Base-by-base conservation (phyloP, 2,329 filamentous ascomycete species). In the Leptographium flavum region DNA sequence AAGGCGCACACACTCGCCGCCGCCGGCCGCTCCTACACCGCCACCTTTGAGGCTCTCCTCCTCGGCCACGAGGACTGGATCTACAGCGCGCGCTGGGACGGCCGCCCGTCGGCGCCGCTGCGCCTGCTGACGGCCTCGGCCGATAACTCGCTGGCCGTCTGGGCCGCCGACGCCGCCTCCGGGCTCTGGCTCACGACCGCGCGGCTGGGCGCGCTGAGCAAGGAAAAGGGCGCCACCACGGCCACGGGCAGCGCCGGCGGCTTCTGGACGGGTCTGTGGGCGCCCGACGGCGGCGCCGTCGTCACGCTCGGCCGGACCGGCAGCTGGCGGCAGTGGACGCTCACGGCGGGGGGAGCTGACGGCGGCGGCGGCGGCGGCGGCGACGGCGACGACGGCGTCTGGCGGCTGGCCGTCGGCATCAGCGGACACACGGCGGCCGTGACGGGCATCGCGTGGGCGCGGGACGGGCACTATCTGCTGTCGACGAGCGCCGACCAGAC, bases 51-150 rank as follows among this genome's bases (percentile, higher is more conserved):
- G 61, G 92, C 92, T 1, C 69, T 98, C 3, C 73, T 98, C 6
- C 74, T 98, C 3, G 92, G 92, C 9, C 92, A 98, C 57, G 92
- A 98, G 58, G 92, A 98, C 57, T 98, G 92, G 92, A 90, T 98
- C 47, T 96, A 94, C 62, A 93, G 84, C 46, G 81, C 85, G 2
- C 70, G 71, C 45, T 95, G 88, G 88, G 73, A 74, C 36, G 3
- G 37, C 7, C 1, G n/a, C 17, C 17, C 67, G 47, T 76, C 37
- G 7, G 8, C 10, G 71, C n/a, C n/a, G 48, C 68, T 83, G 13
- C 85, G 83, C 53, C 74, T 95, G 9, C 74, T 98, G 4, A 88
- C 90, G 2, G 81, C 90, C 0, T 96, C 92, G 3, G 92, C 92
- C 4, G 92, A 98, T 59, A 96, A 94, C 58, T 95, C 92, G 0